Percentiles rank a stretch among this genome's conserved stretches.
phyloP scores from a whole-genome alignment of 2,329 filamentous ascomycete genomes.

The Cladosporium sp. region DNA sequence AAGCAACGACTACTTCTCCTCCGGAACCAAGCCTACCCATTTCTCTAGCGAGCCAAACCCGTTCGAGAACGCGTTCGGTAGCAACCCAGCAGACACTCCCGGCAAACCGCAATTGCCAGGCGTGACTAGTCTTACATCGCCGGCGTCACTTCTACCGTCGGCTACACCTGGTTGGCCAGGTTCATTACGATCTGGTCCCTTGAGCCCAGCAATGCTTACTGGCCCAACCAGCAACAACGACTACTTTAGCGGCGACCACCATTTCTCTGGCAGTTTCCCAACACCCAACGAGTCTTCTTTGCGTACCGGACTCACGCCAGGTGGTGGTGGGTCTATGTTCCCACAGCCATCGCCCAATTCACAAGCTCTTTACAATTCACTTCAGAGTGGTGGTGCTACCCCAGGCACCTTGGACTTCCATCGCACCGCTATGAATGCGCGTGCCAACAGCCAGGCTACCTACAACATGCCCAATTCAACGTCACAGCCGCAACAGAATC shows the following conservation, averaged over 20 bases:
- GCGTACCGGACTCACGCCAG: slow-evolving; percentile 85
- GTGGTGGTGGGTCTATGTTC: slow-evolving; percentile 96
- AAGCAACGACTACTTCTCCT: slow-evolving; percentile 49
- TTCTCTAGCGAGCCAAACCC: slow-evolving; percentile 86
- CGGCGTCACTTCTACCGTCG: slow-evolving; percentile 67
- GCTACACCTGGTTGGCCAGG: slow-evolving; percentile 79
- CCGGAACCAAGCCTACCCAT: slow-evolving; percentile 37
- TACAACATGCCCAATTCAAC: slow-evolving; percentile 36
- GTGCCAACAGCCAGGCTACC: slow-evolving; percentile 50
- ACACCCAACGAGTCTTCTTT: slow-evolving; percentile 96
- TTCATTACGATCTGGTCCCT: slow-evolving; percentile 82
- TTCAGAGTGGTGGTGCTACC: slow-evolving; percentile 77
- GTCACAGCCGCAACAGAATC: slow-evolving; percentile 40
- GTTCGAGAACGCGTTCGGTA: slow-evolving; percentile 88
- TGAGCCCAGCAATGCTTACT: slow-evolving; percentile 96
- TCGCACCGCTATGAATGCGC: slow-evolving; percentile 79
- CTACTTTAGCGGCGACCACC: slow-evolving; percentile 72
- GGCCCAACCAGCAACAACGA: slow-evolving; percentile 69
- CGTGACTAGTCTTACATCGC: slow-evolving; percentile 86
- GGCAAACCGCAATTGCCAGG: slow-evolving; percentile 77
- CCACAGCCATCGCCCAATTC: slow-evolving; percentile 84
- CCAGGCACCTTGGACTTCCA: slow-evolving; percentile 93
- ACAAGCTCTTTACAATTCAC: slow-evolving; percentile 72
- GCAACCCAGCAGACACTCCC: slow-evolving; percentile 67
- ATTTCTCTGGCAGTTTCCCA: slow-evolving; percentile 78